Conservation (phyloP, 441 rosid species). For the Adansonia grandidieri region DNA sequence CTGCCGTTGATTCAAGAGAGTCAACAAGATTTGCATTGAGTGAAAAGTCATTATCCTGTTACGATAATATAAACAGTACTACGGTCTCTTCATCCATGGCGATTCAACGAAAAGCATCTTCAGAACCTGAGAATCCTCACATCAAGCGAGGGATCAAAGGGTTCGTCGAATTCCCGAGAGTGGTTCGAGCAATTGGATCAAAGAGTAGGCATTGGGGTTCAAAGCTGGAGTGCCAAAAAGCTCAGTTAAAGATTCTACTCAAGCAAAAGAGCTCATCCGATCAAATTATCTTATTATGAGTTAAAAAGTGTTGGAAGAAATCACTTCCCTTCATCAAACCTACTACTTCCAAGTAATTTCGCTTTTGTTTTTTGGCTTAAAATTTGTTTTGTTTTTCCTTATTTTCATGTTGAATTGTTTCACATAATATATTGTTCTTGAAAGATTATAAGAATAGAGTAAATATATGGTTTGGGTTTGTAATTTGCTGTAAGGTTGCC, state of each 20-base stretch:
- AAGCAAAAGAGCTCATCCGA: conserved; percentile 60
- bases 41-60: conserved; percentile 27
- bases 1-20: conserved; percentile 26
- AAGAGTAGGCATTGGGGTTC: conserved; percentile 74
- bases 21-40: conserved; percentile 27
- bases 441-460: conserved; percentile 26
- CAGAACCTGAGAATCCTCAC: conserved; percentile 75
- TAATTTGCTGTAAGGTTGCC: conserved; percentile 7
- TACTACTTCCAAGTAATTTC: conserved; percentile 9
- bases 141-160: conserved; percentile 85
- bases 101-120: conserved; percentile 37
- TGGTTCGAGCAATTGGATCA: conserved; percentile 65
- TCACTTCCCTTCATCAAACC: background rate
- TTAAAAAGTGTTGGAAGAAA: conserved; percentile 20
- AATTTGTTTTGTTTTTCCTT: background rate
- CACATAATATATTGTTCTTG: conserved; percentile 11
- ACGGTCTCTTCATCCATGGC: conserved; percentile 26
- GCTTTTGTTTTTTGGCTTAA: background rate
- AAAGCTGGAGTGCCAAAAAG: conserved; percentile 77
- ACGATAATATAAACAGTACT: conserved; percentile 22
- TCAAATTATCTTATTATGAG: conserved; percentile 42
- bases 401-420: conserved; percentile 22
- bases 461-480: conserved; percentile 22
- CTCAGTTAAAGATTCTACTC: conserved; percentile 59
- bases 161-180: conserved; percentile 80